Conservation (phyloP, 371 early-diverging fungal genomes). For the Amoeboaphelidium protococcarum region DNA sequence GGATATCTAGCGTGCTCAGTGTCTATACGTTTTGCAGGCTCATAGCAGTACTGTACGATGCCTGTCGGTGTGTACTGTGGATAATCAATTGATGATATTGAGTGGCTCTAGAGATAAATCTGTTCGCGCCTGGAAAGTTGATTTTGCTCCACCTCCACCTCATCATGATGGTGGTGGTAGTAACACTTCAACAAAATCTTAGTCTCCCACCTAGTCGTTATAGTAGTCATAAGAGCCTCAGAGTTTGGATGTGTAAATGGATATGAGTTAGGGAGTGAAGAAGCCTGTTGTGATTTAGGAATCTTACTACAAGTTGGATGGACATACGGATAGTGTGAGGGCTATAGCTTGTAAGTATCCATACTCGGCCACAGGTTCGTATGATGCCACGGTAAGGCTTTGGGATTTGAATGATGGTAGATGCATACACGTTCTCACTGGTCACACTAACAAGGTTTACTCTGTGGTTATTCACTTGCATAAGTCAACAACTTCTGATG, state of each 20-base stretch:
- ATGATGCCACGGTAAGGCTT: slow-evolving; percentile 73
- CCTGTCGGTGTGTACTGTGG: slow-evolving; percentile 52
- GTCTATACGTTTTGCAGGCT: slow-evolving; percentile 64
- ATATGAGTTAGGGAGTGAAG: too few species aligned
- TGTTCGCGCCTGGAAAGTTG: too few species aligned
- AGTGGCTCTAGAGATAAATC: too few species aligned
- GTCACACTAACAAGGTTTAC: slow-evolving; percentile 78
- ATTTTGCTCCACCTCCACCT: too few species aligned
- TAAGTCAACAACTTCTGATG: too few species aligned
- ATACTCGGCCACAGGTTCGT: slow-evolving; percentile 74
- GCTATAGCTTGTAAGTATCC: slow-evolving; percentile 73
- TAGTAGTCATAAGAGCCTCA: too few species aligned
- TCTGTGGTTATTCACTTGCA: slow-evolving; percentile 67
- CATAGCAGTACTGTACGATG: slow-evolving; percentile 91
- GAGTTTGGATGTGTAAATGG: too few species aligned
- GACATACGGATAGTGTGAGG: slow-evolving; percentile 79
- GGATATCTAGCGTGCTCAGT: slow-evolving; percentile 68
- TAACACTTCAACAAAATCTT: too few species aligned
- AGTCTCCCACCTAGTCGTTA: too few species aligned
- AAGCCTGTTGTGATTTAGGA: too few species aligned
- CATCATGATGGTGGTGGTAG: too few species aligned
- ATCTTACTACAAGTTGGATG: slow-evolving; percentile 38
- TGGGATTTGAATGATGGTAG: slow-evolving; percentile 64
- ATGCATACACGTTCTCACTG: slow-evolving; percentile 31
- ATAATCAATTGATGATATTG: too few species aligned